Evolutionary conservation across 306 rosid genomes (phyloP).

Genomic region (Urtica urens): DNA sequence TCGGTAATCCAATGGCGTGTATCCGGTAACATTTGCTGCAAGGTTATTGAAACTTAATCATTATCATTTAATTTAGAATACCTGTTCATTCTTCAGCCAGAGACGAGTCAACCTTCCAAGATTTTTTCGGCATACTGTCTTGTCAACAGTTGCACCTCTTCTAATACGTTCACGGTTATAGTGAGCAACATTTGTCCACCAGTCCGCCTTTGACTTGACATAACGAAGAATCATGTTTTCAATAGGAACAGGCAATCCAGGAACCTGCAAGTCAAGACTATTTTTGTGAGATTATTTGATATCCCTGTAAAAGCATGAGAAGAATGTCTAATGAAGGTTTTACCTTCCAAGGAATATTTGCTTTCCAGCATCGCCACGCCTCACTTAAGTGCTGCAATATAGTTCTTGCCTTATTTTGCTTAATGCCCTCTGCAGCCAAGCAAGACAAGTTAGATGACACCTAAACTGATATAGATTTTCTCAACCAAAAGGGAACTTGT

Average conservation of each 20-base stretch:
- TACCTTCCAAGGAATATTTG: constrained; percentile 99
- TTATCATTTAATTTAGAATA: constrained; percentile 14
- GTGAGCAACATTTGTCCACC: constrained; percentile 99
- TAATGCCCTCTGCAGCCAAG: constrained; percentile 71
- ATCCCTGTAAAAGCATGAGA: neutral
- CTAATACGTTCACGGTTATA: constrained; percentile 96
- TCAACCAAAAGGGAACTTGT: neutral
- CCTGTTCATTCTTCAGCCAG: constrained; percentile 99
- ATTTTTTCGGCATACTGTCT: constrained; percentile 95
- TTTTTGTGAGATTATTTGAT: neutral
- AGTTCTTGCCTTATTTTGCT: constrained; percentile 94
- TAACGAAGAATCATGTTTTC: constrained; percentile 99
- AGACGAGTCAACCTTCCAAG: constrained; percentile 96
- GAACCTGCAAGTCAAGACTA: constrained; percentile 43
- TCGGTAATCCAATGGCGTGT: neutral
- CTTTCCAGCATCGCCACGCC: constrained; percentile 99
- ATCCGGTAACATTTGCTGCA: neutral
- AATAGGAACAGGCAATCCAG: constrained; percentile 95
- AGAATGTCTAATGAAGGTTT: neutral
- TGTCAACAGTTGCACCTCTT: constrained; percentile 99
- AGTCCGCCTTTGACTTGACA: constrained; percentile 97
- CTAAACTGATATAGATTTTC: too few species aligned
- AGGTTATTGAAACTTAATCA: too few species aligned
- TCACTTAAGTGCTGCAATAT: constrained; percentile 97
- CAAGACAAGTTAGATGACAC: neutral